phyloP scores from a whole-genome alignment of 352 stramenopile species.

The Globisporangium apiculatum region DNA sequence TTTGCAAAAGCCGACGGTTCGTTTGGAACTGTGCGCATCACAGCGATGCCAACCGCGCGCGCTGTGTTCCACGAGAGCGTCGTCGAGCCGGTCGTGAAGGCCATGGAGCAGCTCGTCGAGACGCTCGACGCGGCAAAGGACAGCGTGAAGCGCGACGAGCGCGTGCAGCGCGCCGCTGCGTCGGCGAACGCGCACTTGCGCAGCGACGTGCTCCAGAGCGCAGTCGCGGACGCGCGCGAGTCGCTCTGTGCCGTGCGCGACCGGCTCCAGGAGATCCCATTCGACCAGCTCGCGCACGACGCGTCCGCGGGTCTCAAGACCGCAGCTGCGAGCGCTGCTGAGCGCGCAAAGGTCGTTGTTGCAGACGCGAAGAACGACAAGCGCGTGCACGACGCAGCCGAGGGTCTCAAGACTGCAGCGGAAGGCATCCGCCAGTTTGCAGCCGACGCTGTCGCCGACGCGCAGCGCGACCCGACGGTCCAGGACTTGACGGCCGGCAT shows the following conservation, averaged over 20 bases:
- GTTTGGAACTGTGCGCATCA: conserved; percentile 56
- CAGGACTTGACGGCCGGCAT: conserved; percentile 9
- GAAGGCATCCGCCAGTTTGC: conserved; percentile 11
- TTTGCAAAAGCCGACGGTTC: conserved; percentile 29
- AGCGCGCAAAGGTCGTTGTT: conserved; percentile 1
- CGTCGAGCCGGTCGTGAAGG: conserved; percentile 62
- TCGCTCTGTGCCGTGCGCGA: conserved; percentile 36
- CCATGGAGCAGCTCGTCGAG: conserved; percentile 71
- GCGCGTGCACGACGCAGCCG: conserved; percentile 3
- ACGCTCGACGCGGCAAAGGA: conserved; percentile 64
- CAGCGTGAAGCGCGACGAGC: conserved; percentile 71
- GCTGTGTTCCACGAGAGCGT: conserved; percentile 72
- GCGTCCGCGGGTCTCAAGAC: conserved; percentile 16
- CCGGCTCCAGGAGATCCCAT: conserved; percentile 72
- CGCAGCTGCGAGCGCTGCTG: conserved; percentile 6
- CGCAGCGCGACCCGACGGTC: conserved; percentile 4
- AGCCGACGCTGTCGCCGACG: conserved; percentile 5
- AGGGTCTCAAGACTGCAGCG: conserved; percentile 10
- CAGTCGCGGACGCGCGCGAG: conserved; percentile 42
- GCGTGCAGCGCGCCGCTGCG: conserved; percentile 42
- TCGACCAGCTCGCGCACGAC: conserved; percentile 72
- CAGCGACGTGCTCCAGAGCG: conserved; percentile 48
- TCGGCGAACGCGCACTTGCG: conserved; percentile 27
- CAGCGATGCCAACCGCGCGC: conserved; percentile 44
- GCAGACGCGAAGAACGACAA: conserved; percentile 11